Evolutionary conservation across 805 yeast genomes (phyloP).

Genomic region (Wickerhamomyces chaumierensis): DNA sequence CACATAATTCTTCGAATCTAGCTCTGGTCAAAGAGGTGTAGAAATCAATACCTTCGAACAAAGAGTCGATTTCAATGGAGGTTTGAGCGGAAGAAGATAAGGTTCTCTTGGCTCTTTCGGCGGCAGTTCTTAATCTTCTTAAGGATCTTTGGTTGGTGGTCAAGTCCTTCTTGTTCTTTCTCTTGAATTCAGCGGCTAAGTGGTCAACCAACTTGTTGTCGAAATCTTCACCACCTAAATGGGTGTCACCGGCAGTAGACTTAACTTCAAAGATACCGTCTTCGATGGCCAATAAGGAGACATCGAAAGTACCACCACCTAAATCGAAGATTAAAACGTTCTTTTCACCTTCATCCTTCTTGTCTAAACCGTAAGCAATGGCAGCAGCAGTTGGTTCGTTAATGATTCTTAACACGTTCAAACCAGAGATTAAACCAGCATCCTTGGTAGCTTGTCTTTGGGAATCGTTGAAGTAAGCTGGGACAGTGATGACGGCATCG

Average conservation of each 20-base stretch:
- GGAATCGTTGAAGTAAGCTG: conserved; percentile 15
- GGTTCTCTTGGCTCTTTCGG: conserved; percentile 60
- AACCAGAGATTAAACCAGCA: conserved; percentile 13
- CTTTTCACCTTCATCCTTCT: conserved; percentile 67
- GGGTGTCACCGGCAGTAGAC: conserved; percentile 49
- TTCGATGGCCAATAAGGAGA: conserved; percentile 79
- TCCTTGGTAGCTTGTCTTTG: conserved; percentile 15
- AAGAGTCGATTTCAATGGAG: conserved; percentile 87
- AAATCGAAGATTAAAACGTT: conserved; percentile 86
- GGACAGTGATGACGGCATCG: conserved; percentile 65
- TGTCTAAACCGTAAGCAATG: conserved; percentile 73
- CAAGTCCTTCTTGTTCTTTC: conserved; percentile 92
- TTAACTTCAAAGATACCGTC: conserved; percentile 96
- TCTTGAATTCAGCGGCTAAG: conserved; percentile 90
- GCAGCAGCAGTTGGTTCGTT: conserved; percentile 16
- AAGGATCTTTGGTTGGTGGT: conserved; percentile 90
- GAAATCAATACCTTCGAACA: conserved; percentile 92
- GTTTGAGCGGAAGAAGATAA: conserved; percentile 94
- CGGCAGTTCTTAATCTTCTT: conserved; percentile 83
- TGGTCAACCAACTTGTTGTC: conserved; percentile 77
- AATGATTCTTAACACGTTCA: conserved; percentile 13
- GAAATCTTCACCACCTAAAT: no score
- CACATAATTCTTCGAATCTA: conserved; percentile 93
- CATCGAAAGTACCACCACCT: conserved; percentile 99
- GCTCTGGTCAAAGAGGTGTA: conserved; percentile 95